Percentiles rank a stretch among this genome's conserved stretches.
phyloP scores from a whole-genome alignment of 768 basidiomycete species.

The Pleurotus salmoneostramineus region DNA sequence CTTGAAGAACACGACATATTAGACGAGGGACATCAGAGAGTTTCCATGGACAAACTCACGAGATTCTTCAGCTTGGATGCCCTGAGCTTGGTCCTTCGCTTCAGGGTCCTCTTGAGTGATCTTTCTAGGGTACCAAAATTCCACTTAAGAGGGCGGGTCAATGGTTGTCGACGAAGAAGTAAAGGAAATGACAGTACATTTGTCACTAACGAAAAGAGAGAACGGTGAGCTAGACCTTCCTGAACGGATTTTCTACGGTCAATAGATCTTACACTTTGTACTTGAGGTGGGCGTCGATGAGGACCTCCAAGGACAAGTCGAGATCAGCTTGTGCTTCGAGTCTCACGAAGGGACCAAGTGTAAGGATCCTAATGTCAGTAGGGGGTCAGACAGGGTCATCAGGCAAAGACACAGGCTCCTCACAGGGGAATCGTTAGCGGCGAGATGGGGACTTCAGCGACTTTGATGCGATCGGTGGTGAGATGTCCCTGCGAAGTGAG shows the following conservation, averaged over 20 bases:
- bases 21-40: neutral
- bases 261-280: too few species aligned
- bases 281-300: too few species aligned
- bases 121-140: conserved; percentile 2
- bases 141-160: neutral
- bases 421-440: neutral
- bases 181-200: too few species aligned
- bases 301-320: too few species aligned
- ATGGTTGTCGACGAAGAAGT: neutral
- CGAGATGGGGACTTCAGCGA: neutral
- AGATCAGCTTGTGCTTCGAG: too few species aligned
- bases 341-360: too few species aligned
- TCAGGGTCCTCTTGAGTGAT: neutral
- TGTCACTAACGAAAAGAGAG: too few species aligned
- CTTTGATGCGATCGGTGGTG: neutral
- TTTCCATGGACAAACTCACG: neutral
- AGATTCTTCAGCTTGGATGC: neutral
- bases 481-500: neutral
- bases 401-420: neutral
- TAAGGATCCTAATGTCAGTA: too few species aligned
- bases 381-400: too few species aligned
- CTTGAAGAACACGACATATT: neutral
- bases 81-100: neutral
- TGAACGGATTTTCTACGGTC: too few species aligned
- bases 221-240: too few species aligned